A percentile compares a stretch with the other conserved stretches of the same genome.
Evolutionary conservation across 208 protist species (phyloP).

Genomic region (Leishmania aethiopica): DNA sequence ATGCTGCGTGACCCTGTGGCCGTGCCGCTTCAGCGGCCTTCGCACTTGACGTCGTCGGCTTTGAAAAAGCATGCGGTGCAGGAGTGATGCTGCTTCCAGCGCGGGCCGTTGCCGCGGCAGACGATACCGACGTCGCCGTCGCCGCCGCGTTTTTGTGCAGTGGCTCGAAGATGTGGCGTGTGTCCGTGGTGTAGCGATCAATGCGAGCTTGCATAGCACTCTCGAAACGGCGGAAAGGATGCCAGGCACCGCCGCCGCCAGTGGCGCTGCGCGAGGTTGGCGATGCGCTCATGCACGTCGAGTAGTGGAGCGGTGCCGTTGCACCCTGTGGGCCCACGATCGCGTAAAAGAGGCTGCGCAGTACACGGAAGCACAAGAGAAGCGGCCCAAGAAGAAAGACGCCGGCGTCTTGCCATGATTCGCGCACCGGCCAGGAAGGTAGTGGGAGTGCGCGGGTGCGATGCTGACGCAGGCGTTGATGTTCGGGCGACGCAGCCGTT

Average conservation of each 20-base stretch:
- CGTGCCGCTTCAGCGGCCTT: not conserved
- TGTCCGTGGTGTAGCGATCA: slow-evolving; percentile 16
- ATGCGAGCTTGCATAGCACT: not conserved
- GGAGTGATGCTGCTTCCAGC: not conserved
- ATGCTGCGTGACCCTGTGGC: not conserved
- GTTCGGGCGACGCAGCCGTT: not conserved
- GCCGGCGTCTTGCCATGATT: not conserved
- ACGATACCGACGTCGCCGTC: slow-evolving; percentile 1
- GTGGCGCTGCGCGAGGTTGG: not conserved
- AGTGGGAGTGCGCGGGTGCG: not conserved
- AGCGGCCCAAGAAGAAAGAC: not conserved
- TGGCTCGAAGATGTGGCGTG: slow-evolving; percentile 14
- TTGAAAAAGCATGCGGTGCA: not conserved
- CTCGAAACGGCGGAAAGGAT: not conserved
- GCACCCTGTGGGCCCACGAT: not conserved
- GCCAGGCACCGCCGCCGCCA: not conserved
- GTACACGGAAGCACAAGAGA: not conserved
- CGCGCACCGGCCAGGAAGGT: not conserved
- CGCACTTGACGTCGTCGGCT: not conserved
- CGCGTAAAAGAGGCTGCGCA: not conserved
- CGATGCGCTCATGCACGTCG: not conserved
- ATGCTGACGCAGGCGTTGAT: not conserved
- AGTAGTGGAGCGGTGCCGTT: not conserved
- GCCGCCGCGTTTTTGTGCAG: not conserved
- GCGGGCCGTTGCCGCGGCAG: not conserved